phyloP scores from a whole-genome alignment of 345 rosid species.

The Hypericum androsaemum region DNA sequence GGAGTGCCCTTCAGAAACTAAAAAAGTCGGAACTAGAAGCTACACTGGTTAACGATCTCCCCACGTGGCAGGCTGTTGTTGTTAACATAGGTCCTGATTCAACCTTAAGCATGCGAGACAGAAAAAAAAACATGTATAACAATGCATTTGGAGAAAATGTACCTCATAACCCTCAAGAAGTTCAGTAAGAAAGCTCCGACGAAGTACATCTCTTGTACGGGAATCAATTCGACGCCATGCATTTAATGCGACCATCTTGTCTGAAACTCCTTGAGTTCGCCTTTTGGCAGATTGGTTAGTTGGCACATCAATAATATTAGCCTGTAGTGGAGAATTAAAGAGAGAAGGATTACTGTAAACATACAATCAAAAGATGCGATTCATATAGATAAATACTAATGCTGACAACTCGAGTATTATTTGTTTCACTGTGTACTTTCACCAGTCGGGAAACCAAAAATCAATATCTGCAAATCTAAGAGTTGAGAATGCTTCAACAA shows the following conservation, averaged over 20 bases:
- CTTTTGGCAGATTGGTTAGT: constrained; percentile 32
- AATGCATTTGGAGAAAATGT: not conserved
- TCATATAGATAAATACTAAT: too few relatives aligned
- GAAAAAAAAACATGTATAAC: not conserved
- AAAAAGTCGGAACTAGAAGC: too few relatives aligned
- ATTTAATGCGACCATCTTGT: constrained; percentile 58
- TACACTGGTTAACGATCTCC: too few relatives aligned
- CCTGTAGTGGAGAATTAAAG: constrained; percentile 30
- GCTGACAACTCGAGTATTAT: too few relatives aligned
- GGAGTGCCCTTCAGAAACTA: too few relatives aligned
- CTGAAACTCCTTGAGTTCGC: constrained; percentile 48
- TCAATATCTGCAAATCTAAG: constrained; percentile 6
- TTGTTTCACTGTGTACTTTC: too few relatives aligned
- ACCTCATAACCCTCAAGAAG: constrained; percentile 82
- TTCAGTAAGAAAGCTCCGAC: constrained; percentile 77
- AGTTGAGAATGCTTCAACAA: constrained; percentile 6
- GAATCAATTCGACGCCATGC: constrained; percentile 80
- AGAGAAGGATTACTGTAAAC: too few relatives aligned
- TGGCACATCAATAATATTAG: constrained; percentile 44
- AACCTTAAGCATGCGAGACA: not conserved
- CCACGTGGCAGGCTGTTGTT: too few relatives aligned
- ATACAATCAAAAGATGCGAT: not conserved
- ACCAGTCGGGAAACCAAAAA: too few relatives aligned
- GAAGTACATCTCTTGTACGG: constrained; percentile 83
- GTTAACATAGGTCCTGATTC: too few relatives aligned